Percentiles rank a stretch among this genome's conserved stretches.
Conservation (phyloP, 202 grass and related monocot species). For the Eragrostis tef region DNA sequence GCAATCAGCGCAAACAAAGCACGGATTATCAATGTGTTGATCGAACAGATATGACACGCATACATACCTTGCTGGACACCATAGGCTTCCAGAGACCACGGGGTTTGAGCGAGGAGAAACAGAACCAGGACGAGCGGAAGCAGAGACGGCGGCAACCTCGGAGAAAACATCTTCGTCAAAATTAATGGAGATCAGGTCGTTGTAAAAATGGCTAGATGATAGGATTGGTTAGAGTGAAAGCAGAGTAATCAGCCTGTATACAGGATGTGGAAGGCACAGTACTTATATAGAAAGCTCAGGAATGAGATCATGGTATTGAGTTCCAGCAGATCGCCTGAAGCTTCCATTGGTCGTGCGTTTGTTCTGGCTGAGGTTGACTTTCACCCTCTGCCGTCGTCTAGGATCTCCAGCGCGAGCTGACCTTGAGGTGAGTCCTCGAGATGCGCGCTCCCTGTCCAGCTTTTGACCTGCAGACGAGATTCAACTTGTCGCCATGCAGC, state of each 20-base stretch:
- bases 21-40: too few relatives aligned
- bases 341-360: too few relatives aligned
- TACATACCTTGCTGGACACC: background rate
- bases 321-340: too few relatives aligned
- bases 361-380: conserved; percentile 17
- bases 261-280: too few relatives aligned
- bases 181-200: background rate
- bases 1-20: too few relatives aligned
- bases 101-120: background rate
- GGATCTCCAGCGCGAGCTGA: too few relatives aligned
- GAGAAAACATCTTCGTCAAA: background rate
- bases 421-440: background rate
- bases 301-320: too few relatives aligned
- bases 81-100: background rate
- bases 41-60: too few relatives aligned
- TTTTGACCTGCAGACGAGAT: conserved; percentile 1
- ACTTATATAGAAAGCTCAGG: too few relatives aligned
- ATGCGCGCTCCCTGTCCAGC: background rate
- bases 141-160: background rate
- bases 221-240: too few relatives aligned
- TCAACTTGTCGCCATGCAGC: background rate
- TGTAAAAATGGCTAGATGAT: background rate
- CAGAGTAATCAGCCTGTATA: too few relatives aligned
- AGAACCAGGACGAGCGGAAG: background rate
- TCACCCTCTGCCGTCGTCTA: too few relatives aligned